Conservation (phyloP, 176 grass and related monocot species). For the Ampelocalamus luodianensis region DNA sequence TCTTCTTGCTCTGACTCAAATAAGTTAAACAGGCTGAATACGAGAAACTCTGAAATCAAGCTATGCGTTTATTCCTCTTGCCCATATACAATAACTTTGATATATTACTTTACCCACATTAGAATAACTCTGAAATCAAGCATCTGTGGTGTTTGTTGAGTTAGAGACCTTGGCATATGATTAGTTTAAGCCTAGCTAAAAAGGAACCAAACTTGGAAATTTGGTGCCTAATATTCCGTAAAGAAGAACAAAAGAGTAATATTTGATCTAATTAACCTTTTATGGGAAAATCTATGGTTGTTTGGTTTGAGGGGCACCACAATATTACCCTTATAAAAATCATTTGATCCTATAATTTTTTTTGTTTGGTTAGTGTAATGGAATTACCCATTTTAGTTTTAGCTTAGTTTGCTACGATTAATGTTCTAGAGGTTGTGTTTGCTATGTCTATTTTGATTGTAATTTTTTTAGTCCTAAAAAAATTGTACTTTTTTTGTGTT, state of each 20-base stretch:
- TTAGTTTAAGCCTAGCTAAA: neutral
- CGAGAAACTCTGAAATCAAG: neutral
- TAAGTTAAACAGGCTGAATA: neutral
- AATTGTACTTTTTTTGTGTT: neutral
- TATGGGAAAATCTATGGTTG: neutral
- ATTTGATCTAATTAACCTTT: conserved; percentile 2
- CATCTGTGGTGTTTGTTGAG: neutral
- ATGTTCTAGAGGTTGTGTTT: conserved; percentile 34
- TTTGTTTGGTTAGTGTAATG: conserved; percentile 15
- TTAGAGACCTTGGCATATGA: too few species aligned
- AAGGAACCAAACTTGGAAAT: neutral
- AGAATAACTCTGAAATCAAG: too few species aligned
- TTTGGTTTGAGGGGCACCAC: neutral
- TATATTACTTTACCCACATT: too few species aligned
- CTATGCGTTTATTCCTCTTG: neutral
- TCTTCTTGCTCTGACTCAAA: too few species aligned
- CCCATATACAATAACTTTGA: conserved; percentile 1
- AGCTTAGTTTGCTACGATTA: conserved; percentile 11
- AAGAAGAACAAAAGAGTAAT: neutral
- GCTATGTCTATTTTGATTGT: conserved; percentile 33
- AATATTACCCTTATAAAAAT: neutral
- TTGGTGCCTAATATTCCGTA: conserved; percentile 3
- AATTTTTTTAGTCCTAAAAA: neutral
- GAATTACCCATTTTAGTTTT: neutral
- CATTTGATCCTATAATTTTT: neutral